Base-by-base conservation (phyloP, 129 eudicot genomes). In the Kitagawia praeruptora region DNA sequence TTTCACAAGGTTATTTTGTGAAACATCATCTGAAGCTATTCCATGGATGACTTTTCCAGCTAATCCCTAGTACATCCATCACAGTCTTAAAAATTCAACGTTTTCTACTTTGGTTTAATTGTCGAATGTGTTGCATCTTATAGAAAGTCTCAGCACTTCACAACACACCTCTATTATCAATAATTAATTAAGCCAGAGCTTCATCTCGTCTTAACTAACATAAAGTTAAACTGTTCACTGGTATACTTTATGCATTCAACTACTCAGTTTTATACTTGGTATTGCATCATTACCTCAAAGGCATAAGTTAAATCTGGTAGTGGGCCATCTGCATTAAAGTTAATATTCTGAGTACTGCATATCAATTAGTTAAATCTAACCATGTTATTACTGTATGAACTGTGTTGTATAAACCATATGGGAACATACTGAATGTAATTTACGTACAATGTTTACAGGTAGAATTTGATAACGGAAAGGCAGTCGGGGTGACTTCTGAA, bases 401-500 rank as follows among this genome's bases (percentile, higher is more conserved):
- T 23, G 6, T 18, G 15, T n/a, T n/a, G 37, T 27, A 2, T 9
- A 2, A 18, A 64, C 5, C 19, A 9, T 73, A 48, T 72, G 76
- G 10, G 31, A 72, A 41, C 51, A 44, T 41, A 16, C 25, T 72
- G 76, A 67, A 23, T 44, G 18, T 74, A 45, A 80, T 73, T 54
- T 27, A 39, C 21, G n/a, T 71, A 19, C 4, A 74, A 41, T 47
- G 44, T 56, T 77, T 78, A 74, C 83, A 93, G 97, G 97, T 93
- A 70, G 98, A 85, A 78, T 89, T 91, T 80, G 96, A 87, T 82
- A 92, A 85, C 83, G 98, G 98, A 74, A 91, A 88, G 83, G 98
- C 84, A 63, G 56, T 82, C 71, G 98, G 97, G 31, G 98, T 93
- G 79, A 85, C 97, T 11, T 93, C 97, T 69, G 97, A 93, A 76